Base-by-base conservation (phyloP, 306 rosid species). In the Echinosophora koreensis region DNA sequence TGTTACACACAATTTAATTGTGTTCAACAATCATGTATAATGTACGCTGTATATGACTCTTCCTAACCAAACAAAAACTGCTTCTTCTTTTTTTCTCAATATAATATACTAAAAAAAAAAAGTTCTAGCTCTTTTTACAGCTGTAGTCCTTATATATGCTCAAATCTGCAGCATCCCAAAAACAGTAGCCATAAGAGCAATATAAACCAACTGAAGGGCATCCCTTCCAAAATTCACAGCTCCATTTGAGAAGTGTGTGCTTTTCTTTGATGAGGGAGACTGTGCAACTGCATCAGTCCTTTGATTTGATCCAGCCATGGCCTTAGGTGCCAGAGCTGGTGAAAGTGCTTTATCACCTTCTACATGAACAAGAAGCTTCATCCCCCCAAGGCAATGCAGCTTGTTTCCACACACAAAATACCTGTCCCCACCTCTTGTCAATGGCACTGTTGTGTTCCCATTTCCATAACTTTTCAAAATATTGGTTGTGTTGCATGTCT, bases 331-430 rank as follows among this genome's bases (percentile, higher is more conserved):
- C 2, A 37, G 3, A 14, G 88, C 72, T 0, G 93, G 92, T 0
- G 94, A 87, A 41, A 74, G 69, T 13, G 82, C 39, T 18, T 66
- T 82, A 38, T 82, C 74, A 22, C 51, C 75, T 17, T 87, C 75
- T 2, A 89, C 96, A 47, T 80, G 84, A 11, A 85, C 82, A 44
- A 74, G 87, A 27, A 95, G 84, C 86, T 90, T 89, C 97, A 92
- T 90, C 30, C 98, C 97, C 51, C 97, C 97, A 41, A 95, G 89
- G 80, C 99, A 95, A 56, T 86, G 74, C 55, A 95, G 7, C 71
- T 83, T 87, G 84, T 90, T 89, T 11, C 97, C 96, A 59, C 88
- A 60, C 39, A 92, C 87, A 82, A 92, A 95, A 57, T 87, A 90
- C 73, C 77, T 77, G 1, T 84, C 88, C 10, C 99, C 99, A 0